These are phyloP conservation scores for Auriscalpium orientale DNA, from an alignment of 768 basidiomycete genomes.

Conservation along the genomic window DNA sequence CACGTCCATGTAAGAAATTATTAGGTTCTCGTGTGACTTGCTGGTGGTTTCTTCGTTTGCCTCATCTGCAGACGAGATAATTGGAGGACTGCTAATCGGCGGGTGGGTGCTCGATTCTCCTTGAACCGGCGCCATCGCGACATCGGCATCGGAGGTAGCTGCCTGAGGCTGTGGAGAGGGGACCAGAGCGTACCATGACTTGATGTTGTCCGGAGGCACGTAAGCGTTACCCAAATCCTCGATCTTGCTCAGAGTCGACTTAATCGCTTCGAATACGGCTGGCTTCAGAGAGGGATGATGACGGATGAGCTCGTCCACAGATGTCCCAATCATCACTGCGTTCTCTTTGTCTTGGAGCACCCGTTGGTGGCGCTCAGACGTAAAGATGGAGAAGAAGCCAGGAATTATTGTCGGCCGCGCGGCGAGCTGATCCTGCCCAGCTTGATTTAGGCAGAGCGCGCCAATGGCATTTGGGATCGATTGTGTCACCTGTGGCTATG, in stretches of 20 bases:
- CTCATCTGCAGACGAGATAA: not conserved
- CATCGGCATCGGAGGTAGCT: constrained; percentile 6
- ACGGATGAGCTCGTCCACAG: constrained; percentile 91
- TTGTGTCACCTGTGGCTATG: constrained; percentile 63
- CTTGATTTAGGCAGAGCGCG: constrained; percentile 89
- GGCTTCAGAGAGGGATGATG: constrained; percentile 88
- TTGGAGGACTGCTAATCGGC: not conserved
- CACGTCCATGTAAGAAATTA: constrained; percentile 75
- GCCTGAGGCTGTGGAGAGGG: not conserved
- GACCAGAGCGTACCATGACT: constrained; percentile 61
- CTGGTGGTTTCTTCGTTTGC: not conserved
- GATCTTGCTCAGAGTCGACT: constrained; percentile 60
- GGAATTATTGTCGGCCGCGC: constrained; percentile 77
- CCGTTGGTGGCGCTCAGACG: constrained; percentile 75
- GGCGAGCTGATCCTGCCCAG: constrained; percentile 74
- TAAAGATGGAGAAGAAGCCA: constrained; percentile 79
- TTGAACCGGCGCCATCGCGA: constrained; percentile 11
- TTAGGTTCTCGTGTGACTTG: constrained; percentile 63
- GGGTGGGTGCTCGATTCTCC: not conserved
- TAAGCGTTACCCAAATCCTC: constrained; percentile 65
- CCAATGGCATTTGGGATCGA: constrained; percentile 94
- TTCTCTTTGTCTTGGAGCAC: constrained; percentile 90
- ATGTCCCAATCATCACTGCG: constrained; percentile 78
- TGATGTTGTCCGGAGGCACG: constrained; percentile 45
- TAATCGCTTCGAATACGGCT: constrained; percentile 71